Base-by-base conservation (phyloP, 1,284 basidiomycete genomes). In the Mycosarcoma mackinlayi region DNA sequence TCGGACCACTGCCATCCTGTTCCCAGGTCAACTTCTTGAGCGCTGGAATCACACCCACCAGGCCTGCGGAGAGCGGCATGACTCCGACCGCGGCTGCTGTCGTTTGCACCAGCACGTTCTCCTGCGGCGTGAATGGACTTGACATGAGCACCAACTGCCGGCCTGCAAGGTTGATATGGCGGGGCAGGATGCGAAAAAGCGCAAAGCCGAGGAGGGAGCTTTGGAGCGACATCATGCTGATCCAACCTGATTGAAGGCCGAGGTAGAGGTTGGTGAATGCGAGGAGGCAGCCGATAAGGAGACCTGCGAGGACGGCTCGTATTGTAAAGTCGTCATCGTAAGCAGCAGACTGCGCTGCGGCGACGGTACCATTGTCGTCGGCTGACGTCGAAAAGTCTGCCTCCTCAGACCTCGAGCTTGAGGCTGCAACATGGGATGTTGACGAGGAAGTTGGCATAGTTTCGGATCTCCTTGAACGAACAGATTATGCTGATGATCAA, bases 31-130 rank as follows among this genome's bases (percentile, higher is more conserved):
- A 86, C 64, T 95, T 85, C 16, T 89, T 88, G 8, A 98, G 85
- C 1, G 94, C 94, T 1, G 94, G 94, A 21, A 98, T 87, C 63
- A 98, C 94, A 18, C 94, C 94, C 10, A 98, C 93, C 72, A 97
- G 91, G 0, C 94, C 78, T 6, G 94, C 94, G 7, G 93, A 92
- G 19, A 98, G 86, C 11, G 94, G 93, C 89, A 96, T 93, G 0
- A 85, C 85, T 0, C 86, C 86, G 0, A 82, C 65, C 3, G 94
- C 93, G 2, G 94, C 94, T 0, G 95, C 93, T 0, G 93, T 95
- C 0, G 94, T 96, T 83, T 98, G 95, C 6, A 97, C 87, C 0
- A 98, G 90, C 28, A 78, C 91, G 70, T 95, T 92, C 82, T 96
- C 93, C 83, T 93, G 91, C 0, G 92, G 88, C 10, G 89, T 90